A percentile compares a stretch with the other conserved stretches of the same genome.
phyloP scores from a whole-genome alignment of 139 green algal species.

The Trebouxia sp. region DNA sequence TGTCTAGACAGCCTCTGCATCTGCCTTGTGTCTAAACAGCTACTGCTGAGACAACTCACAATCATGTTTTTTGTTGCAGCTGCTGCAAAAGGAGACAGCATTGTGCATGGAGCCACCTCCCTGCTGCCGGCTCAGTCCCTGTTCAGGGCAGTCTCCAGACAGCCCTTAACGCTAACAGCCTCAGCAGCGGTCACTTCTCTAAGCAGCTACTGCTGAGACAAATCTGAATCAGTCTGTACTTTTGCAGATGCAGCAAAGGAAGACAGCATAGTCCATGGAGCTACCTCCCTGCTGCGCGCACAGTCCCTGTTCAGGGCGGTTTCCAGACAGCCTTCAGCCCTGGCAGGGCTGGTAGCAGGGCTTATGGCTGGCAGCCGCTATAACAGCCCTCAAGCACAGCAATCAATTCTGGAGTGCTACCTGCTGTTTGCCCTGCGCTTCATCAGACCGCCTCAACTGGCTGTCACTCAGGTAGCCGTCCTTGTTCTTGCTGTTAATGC shows the following conservation, averaged over 20 bases:
- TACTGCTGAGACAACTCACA: too few species aligned
- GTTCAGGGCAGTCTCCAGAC: conserved; percentile 39
- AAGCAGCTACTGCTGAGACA: not conserved
- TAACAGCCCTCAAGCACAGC: conserved; percentile 45
- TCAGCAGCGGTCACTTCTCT: not conserved
- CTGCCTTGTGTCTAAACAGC: too few species aligned
- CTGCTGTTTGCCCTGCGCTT: conserved; percentile 43
- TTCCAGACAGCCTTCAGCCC: conserved; percentile 29
- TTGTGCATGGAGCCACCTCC: conserved; percentile 40
- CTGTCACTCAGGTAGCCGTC: conserved; percentile 10
- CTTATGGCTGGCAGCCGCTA: conserved; percentile 48
- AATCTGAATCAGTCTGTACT: too few species aligned
- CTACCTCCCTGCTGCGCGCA: conserved; percentile 32
- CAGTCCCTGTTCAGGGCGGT: conserved; percentile 40
- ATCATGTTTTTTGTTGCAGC: too few species aligned
- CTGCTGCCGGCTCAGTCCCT: conserved; percentile 38
- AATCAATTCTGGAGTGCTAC: conserved; percentile 43
- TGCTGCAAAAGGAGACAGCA: conserved; percentile 40
- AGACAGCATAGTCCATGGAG: conserved; percentile 48
- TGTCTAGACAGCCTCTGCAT: too few species aligned
- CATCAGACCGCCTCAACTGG: conserved; percentile 43
- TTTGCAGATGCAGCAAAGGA: conserved; percentile 37
- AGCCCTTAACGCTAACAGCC: conserved; percentile 34
- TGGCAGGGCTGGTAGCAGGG: conserved; percentile 40
- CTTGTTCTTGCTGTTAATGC: not conserved